A percentile compares a stretch with the other conserved stretches of the same genome.
Conservation (phyloP, 495 filamentous ascomycete species). For the Letharia lupina region DNA sequence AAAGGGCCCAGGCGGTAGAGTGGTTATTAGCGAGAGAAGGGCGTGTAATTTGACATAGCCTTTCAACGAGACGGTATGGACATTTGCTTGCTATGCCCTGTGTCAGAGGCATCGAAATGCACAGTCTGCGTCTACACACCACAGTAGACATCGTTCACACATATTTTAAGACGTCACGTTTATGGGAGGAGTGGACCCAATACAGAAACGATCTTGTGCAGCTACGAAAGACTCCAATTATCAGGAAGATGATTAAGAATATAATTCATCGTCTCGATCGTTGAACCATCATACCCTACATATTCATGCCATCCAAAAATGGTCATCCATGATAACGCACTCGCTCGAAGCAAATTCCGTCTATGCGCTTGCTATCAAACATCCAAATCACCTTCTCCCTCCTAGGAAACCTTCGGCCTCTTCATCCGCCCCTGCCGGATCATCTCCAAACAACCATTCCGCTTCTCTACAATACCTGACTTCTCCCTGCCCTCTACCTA, state of each 20-base stretch:
- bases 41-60: not conserved
- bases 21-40: not conserved
- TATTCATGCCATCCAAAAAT: conserved; percentile 17
- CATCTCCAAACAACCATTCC: conserved; percentile 56
- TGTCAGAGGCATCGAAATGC: not conserved
- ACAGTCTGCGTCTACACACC: not conserved
- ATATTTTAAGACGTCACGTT: not conserved
- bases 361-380: not conserved
- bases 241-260: not conserved
- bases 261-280: not conserved
- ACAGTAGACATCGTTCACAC: not conserved
- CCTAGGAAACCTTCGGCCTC: conserved; percentile 17
- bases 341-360: not conserved
- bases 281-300: not conserved
- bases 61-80: not conserved
- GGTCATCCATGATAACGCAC: not conserved
- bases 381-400: not conserved
- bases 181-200: not conserved
- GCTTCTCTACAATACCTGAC: conserved; percentile 81
- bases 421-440: conserved; percentile 11
- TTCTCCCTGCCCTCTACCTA: conserved; percentile 44
- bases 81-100: not conserved
- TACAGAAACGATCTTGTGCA: not conserved
- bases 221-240: not conserved
- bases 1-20: conserved; percentile 34